Base-by-base conservation (phyloP, 495 filamentous ascomycete genomes). In the Terfezia boudieri region DNA sequence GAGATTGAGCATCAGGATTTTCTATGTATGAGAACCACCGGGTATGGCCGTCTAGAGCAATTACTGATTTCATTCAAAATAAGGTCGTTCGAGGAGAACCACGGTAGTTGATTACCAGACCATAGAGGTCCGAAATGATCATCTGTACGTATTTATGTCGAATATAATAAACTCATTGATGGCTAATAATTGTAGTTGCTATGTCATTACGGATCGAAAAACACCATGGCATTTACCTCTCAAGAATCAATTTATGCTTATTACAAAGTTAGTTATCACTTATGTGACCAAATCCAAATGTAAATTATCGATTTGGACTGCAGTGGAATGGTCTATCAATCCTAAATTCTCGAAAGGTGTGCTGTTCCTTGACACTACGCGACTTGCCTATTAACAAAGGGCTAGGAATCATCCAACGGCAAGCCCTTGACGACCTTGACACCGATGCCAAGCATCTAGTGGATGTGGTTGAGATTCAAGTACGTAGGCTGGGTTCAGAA, bases 211-310 rank as follows among this genome's bases (percentile, higher is more conserved):
- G 12, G 84, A 95, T 64, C 78, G 78, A 57, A 86, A 85, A 61
- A 83, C 78, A 0, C 87, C 89, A 1, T 95, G 86, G 86, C 84
- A 93, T 70, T 74, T 96, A 16, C 90, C 92, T 2, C 76, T 84
- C 65, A 72, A 75, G 50, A 74, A 83, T 37, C 73, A 78, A 26
- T 95, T 95, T 68, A 79, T 82, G 61, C 71, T 96, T 36, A 77
- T 89, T 36, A 88, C 77, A 57, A 95, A 94, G 69, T 78, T 94
- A 53, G 86, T 94, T 50, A 93, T 98, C 56, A 94, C 90, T 9
- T 85, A 94, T 64, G 73, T 87, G 53, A 77, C 84, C 14, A 95
- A 94, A 66, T 86, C 84, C 14, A 88, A 83, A 65, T 88, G 86
- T 66, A 95, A 89, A 67, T 74, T 98, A 46, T 78, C 86, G 17